These are phyloP conservation scores for Candida maris DNA, from an alignment of 805 yeast species.

Conservation along the genomic window DNA sequence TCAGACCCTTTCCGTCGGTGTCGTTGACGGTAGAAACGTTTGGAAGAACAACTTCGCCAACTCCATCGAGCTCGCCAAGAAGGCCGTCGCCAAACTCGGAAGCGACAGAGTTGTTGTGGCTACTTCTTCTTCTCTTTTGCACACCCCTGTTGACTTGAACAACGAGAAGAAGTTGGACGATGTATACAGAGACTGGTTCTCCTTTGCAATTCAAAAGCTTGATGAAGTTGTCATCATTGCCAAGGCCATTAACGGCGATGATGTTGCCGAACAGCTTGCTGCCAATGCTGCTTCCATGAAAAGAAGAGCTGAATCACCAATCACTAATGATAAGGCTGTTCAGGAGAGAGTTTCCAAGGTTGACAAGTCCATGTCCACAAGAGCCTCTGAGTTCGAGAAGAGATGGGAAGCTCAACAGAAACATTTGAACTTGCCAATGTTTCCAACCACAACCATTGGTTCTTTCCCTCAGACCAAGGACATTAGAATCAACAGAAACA, in stretches of 20 bases:
- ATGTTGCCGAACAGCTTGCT: conserved; percentile 70
- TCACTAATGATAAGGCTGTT: conserved; percentile 90
- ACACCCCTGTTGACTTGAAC: conserved; percentile 95
- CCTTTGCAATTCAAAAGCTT: conserved; percentile 96
- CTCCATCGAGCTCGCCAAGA: conserved; percentile 77
- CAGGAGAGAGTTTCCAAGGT: conserved; percentile 79
- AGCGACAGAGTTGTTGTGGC: conserved; percentile 86
- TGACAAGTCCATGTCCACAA: conserved; percentile 71
- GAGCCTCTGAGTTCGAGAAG: conserved; percentile 80
- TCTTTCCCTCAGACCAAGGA: conserved; percentile 99
- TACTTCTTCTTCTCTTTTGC: conserved; percentile 94
- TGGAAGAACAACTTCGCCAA: conserved; percentile 95
- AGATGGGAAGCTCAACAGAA: conserved; percentile 87
- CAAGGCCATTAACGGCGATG: conserved; percentile 79
- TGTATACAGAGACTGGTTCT: conserved; percentile 95
- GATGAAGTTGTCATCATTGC: conserved; percentile 87
- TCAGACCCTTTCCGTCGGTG: conserved; percentile 91
- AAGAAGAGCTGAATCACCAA: conserved; percentile 79
- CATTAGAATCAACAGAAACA: conserved; percentile 97
- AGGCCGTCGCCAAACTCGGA: conserved; percentile 84
- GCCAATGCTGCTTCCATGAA: conserved; percentile 85
- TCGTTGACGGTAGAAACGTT: conserved; percentile 98
- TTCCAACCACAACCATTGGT: conserved; percentile 99
- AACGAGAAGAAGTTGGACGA: conserved; percentile 89
- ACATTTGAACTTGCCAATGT: conserved; percentile 88